phyloP scores from a whole-genome alignment of 108 stramenopile species.

The Aurantiochytrium sp. region DNA sequence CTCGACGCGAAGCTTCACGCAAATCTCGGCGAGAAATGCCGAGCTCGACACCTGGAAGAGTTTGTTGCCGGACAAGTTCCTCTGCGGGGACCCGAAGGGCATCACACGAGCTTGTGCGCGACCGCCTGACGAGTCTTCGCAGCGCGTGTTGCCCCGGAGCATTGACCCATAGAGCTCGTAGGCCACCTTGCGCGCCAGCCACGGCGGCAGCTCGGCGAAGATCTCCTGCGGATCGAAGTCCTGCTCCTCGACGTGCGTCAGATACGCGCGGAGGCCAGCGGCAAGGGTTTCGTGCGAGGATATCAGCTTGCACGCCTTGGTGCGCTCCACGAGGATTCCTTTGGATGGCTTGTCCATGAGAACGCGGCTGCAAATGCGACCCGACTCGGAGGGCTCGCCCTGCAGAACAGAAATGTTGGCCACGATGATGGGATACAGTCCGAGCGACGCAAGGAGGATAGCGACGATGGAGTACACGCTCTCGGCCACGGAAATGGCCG shows the following conservation, averaged over 20 bases:
- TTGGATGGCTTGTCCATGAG: not conserved
- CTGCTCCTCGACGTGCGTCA: not conserved
- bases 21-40: not conserved
- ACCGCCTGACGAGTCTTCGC: not conserved
- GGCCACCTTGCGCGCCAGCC: not conserved
- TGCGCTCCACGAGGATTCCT: not conserved
- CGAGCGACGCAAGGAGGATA: not conserved
- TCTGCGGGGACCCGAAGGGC: not conserved
- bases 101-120: not conserved
- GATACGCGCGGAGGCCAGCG: not conserved
- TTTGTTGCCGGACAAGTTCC: not conserved
- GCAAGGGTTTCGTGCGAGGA: not conserved
- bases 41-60: not conserved
- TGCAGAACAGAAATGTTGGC: not conserved
- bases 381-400: not conserved
- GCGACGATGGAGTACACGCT: not conserved
- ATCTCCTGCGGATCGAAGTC: not conserved
- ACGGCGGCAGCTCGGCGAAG: not conserved
- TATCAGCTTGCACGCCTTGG: not conserved
- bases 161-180: not conserved
- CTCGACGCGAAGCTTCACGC: not conserved
- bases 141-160: not conserved
- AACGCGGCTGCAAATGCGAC: not conserved
- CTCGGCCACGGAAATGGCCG: not conserved
- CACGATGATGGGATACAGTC: not conserved